Conservation (phyloP, 2,329 filamentous ascomycete species). For the Neonectria sp. region DNA sequence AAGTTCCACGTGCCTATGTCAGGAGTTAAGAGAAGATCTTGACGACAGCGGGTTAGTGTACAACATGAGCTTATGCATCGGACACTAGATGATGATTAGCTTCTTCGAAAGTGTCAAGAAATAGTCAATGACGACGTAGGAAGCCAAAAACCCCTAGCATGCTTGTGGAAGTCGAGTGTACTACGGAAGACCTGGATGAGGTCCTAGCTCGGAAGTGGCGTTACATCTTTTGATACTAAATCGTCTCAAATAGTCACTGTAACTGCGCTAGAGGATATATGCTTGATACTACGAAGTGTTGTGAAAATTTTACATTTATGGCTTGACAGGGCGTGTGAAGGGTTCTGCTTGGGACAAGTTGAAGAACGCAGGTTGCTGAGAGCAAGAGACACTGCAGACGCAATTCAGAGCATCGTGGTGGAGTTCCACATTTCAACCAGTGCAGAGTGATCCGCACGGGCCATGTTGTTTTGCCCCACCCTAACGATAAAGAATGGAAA, state of each 20-base stretch:
- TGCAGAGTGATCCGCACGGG: conserved; percentile 40
- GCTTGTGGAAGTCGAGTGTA: not conserved
- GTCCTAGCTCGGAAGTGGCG: not conserved
- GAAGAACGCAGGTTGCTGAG: conserved; percentile 38
- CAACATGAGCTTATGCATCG: not conserved
- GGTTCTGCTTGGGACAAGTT: conserved; percentile 18
- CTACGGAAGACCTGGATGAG: not conserved
- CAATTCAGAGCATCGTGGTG: conserved; percentile 25
- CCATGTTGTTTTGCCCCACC: conserved; percentile 37
- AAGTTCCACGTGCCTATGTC: not conserved
- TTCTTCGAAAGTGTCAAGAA: not conserved
- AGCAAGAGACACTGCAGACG: conserved; percentile 25
- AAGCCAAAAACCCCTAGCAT: not conserved
- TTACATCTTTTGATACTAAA: not conserved
- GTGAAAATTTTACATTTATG: conserved; percentile 5
- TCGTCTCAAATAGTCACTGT: not conserved
- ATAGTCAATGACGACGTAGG: not conserved
- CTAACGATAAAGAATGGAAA: conserved; percentile 47
- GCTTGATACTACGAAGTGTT: not conserved
- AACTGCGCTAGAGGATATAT: not conserved
- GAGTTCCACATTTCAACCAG: conserved; percentile 30
- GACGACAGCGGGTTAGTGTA: not conserved
- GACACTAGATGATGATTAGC: not conserved
- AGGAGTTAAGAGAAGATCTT: not conserved
- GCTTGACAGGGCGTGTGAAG: not conserved